Base-by-base conservation (phyloP, 2,329 filamentous ascomycete species). In the Magnaporthiopsis rhizophila region DNA sequence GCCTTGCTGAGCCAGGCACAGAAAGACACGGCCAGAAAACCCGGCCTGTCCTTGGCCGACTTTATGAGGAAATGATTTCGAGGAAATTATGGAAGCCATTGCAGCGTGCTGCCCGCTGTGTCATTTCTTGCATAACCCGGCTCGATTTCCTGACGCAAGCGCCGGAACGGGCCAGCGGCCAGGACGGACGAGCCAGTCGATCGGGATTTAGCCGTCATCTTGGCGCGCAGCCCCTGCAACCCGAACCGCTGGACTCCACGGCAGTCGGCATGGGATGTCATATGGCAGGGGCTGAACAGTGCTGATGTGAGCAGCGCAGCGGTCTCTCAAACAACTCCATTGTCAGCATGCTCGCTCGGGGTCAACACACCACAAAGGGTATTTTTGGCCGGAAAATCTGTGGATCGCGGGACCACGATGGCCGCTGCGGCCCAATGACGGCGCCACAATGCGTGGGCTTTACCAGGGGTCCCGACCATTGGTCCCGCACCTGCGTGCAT, bases 1-100 rank as follows among this genome's bases (percentile, higher is more conserved):
- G 86, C 86, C 62, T 72, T 90, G 57, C 76, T 90, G n/a, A 80
- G 81, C 61, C 83, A 85, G 67, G 78, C 78, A 62, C 79, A 77
- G 70, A 38, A 30, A 38, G 62, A 5, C 69, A 77, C 15, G 76
- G 71, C 57, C 68, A 72, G 65, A 77, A 69, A 21, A 65, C 71
- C 13, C 70, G 77, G 76, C 24, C 72, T 86, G 36, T 85, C 80
- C 66, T 78, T 87, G n/a, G 77, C 81, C 36, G 81, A 85, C 71
- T 86, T 86, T 67, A 80, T 83, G 78, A 76, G 77, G 68, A 78
- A 76, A 68, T 72, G 38, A 71, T 32, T 58, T 28, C 24, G 21
- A 24, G 24, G 26, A 58, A 12, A 58, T 28, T 7, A 21, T 8
- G 38, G 15, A 50, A 50, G 15, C 38, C 15, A 6, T 50, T 21